A percentile compares a stretch with the other conserved stretches of the same genome.
Conservation (phyloP, 2,329 filamentous ascomycete genomes). For the Cytospora mali region DNA sequence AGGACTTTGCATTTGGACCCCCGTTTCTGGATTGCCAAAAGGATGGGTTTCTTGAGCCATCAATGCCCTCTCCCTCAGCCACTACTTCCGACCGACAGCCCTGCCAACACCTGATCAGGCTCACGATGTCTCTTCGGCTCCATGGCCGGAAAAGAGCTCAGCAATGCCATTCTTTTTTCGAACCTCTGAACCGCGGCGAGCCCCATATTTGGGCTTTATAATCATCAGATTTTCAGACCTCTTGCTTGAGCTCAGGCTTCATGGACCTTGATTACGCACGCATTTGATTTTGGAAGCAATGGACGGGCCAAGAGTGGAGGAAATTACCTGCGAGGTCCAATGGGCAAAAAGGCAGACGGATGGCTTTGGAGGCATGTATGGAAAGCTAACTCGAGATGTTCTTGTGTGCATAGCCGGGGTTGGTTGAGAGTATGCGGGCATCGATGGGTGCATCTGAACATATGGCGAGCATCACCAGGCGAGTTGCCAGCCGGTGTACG, state of each 20-base stretch:
- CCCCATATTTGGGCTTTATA: not conserved
- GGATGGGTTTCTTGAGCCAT: not conserved
- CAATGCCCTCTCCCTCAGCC: conserved; percentile 2
- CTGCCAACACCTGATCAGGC: not conserved
- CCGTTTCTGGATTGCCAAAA: not conserved
- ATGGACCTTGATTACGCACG: conserved; percentile 18
- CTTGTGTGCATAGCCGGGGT: conserved; percentile 21
- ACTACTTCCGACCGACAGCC: not conserved
- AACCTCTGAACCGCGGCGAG: not conserved
- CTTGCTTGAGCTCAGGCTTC: conserved; percentile 10
- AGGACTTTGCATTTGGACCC: not conserved
- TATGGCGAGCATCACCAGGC: conserved; percentile 7
- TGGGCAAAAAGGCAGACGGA: not conserved
- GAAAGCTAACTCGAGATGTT: conserved; percentile 9
- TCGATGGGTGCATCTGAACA: conserved; percentile 15
- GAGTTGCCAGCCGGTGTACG: conserved; percentile 2
- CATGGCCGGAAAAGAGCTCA: not conserved
- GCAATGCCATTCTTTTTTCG: not conserved
- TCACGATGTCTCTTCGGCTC: not conserved
- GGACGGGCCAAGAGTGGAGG: not conserved
- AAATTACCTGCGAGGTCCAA: conserved; percentile 2
- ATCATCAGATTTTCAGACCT: not conserved
- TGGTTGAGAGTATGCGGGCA: not conserved
- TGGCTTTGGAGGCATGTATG: not conserved
- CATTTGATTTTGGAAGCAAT: conserved; percentile 1